A percentile compares a stretch with the other conserved stretches of the same genome.
These are phyloP conservation scores for Paramecium sonneborni DNA, from an alignment of 73 alveolate genomes.

Conservation along the genomic window DNA sequence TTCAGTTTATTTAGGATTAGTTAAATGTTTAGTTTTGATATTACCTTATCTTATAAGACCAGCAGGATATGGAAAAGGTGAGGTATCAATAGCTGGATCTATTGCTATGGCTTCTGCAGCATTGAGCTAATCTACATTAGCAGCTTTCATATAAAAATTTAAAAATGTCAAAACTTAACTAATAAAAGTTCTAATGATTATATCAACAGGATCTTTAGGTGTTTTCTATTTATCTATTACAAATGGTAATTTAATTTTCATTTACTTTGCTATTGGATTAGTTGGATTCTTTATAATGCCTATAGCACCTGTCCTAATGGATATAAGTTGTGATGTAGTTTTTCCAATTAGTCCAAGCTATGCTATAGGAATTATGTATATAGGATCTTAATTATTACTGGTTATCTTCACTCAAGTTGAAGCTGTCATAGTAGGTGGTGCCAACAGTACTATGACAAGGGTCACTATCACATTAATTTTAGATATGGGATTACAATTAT, in stretches of 20 bases:
- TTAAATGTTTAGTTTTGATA: neutral
- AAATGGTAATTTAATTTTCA: neutral
- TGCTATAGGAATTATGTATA: conserved; percentile 16
- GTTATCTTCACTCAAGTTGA: neutral
- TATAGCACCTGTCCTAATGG: conserved; percentile 1
- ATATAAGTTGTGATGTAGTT: neutral
- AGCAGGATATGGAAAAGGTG: neutral
- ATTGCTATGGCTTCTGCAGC: neutral
- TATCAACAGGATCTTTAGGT: neutral
- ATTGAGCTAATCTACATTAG: neutral
- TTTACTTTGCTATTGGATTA: neutral
- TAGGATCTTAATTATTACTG: conserved; percentile 4
- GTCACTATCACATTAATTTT: neutral
- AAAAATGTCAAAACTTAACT: neutral
- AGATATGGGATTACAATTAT: neutral
- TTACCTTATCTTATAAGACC: neutral
- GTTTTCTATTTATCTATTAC: neutral
- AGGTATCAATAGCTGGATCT: conserved; percentile 19
- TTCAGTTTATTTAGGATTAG: conserved; percentile 13
- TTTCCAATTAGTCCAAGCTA: conserved; percentile 48
- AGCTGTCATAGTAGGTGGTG: conserved; percentile 28
- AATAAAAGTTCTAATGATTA: neutral
- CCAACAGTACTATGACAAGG: neutral
- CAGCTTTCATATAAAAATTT: neutral
- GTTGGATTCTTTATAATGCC: conserved; percentile 39